phyloP scores from a whole-genome alignment of 768 basidiomycete genomes.

The Sporobolomyces pararoseus region DNA sequence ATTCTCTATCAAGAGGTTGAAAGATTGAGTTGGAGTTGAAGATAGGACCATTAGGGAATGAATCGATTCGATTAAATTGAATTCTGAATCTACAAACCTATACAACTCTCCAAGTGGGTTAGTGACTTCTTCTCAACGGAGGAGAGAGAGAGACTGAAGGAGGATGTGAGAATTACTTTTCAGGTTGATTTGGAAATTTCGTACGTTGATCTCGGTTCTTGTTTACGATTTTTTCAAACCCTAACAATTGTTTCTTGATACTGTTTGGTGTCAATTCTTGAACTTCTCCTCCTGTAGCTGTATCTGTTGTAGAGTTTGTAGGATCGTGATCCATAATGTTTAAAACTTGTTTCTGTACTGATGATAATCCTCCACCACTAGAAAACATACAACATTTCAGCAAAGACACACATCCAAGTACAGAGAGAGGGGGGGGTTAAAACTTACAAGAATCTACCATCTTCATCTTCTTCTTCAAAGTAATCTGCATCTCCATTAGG shows the following conservation, averaged over 20 bases:
- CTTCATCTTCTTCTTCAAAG: conserved; percentile 66
- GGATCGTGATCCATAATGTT: conserved; percentile 96
- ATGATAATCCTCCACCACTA: conserved; percentile 79
- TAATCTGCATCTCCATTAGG: conserved; percentile 87
- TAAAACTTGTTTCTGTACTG: conserved; percentile 88
- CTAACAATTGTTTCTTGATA: conserved; percentile 68
- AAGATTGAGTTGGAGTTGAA: conserved; percentile 74
- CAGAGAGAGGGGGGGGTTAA: neutral
- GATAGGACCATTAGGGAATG: conserved; percentile 84
- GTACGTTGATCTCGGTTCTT: conserved; percentile 89
- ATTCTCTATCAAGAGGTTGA: conserved; percentile 79
- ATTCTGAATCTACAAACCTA: conserved; percentile 98
- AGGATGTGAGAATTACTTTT: conserved; percentile 12
- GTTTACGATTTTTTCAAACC: conserved; percentile 81
- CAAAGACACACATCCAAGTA: too few relatives aligned
- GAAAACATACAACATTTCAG: conserved; percentile 57
- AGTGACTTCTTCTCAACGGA: neutral
- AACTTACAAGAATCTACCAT: conserved; percentile 44
- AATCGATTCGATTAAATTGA: conserved; percentile 81
- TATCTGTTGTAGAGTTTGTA: too few relatives aligned
- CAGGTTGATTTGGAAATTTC: conserved; percentile 56
- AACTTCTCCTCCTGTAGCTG: conserved; percentile 50
- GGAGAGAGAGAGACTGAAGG: neutral
- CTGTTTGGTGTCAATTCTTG: conserved; percentile 57
- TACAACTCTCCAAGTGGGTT: neutral